These are phyloP conservation scores for Smithsoniella earleae DNA, from an alignment of 163 green algal genomes.

Conservation along the genomic window DNA sequence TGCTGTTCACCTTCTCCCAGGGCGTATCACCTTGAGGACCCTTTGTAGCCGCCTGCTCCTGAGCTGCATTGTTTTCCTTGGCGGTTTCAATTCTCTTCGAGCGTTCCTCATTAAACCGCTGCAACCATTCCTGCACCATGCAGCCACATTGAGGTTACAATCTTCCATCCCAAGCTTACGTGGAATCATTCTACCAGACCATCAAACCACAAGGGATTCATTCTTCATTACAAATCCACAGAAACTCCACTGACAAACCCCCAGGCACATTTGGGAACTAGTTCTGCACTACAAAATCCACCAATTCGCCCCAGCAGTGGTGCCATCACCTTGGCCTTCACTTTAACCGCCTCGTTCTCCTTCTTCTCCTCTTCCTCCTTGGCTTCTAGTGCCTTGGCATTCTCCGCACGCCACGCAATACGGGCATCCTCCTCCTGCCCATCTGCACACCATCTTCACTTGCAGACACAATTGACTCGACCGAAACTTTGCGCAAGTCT, in stretches of 20 bases:
- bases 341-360: slow-evolving; percentile 24
- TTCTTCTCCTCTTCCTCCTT: slow-evolving; percentile 31
- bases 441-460: too few species aligned
- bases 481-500: too few species aligned
- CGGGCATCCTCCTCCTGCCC: slow-evolving; percentile 6
- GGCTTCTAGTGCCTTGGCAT: not conserved
- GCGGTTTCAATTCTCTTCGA: not conserved
- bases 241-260: not conserved
- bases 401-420: slow-evolving; percentile 3
- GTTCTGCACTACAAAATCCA: not conserved
- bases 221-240: not conserved
- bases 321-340: slow-evolving; percentile 4
- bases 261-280: not conserved
- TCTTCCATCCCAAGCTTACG: not conserved
- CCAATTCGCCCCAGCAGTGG: not conserved
- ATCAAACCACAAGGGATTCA: not conserved
- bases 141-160: not conserved
- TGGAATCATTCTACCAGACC: not conserved
- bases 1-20: slow-evolving; percentile 32
- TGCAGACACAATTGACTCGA: too few species aligned
- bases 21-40: slow-evolving; percentile 19
- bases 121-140: slow-evolving; percentile 15
- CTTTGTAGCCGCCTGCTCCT: slow-evolving; percentile 27
- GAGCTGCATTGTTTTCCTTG: slow-evolving; percentile 1
- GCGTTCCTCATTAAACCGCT: slow-evolving; percentile 20